phyloP scores from a whole-genome alignment of 495 filamentous ascomycete species.

The Penicillium pancosmium region DNA sequence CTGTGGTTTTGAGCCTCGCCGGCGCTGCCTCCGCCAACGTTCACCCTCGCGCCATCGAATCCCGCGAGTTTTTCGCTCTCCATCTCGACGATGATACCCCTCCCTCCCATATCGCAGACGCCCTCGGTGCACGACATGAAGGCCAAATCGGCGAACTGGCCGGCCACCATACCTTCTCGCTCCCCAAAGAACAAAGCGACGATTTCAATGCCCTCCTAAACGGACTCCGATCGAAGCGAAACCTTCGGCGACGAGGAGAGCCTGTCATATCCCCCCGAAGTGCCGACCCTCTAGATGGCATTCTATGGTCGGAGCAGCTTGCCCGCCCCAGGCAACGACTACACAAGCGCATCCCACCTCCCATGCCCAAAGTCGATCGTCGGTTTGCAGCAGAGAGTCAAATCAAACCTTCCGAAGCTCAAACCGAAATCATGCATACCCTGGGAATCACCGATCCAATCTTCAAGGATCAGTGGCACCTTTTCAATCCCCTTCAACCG shows the following conservation, averaged over 20 bases:
- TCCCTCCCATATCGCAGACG: constrained; percentile 71
- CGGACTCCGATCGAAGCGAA: constrained; percentile 57
- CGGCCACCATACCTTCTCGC: constrained; percentile 84
- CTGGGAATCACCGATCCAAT: constrained; percentile 86
- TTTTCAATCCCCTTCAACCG: constrained; percentile 77
- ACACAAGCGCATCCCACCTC: constrained; percentile 71
- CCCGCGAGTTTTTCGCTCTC: constrained; percentile 88
- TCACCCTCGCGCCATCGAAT: constrained; percentile 62
- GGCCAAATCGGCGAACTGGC: constrained; percentile 78
- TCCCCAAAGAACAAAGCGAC: constrained; percentile 52
- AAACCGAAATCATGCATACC: constrained; percentile 60
- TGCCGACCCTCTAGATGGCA: constrained; percentile 66
- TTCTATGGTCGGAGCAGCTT: constrained; percentile 84
- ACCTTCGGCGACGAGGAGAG: constrained; percentile 56
- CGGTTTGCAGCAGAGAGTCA: constrained; percentile 32
- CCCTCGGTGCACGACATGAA: constrained; percentile 79
- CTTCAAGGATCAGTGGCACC: constrained; percentile 93
- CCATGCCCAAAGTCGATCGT: constrained; percentile 19
- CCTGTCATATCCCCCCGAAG: constrained; percentile 41
- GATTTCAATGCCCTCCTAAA: constrained; percentile 64
- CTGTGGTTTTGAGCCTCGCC: constrained; percentile 40
- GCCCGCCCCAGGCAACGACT: constrained; percentile 64
- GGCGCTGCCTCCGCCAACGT: constrained; percentile 44
- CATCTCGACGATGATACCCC: constrained; percentile 68
- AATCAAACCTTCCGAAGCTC: constrained; percentile 54